phyloP scores from a whole-genome alignment of 768 basidiomycete genomes.

The Ramaria sp. region DNA sequence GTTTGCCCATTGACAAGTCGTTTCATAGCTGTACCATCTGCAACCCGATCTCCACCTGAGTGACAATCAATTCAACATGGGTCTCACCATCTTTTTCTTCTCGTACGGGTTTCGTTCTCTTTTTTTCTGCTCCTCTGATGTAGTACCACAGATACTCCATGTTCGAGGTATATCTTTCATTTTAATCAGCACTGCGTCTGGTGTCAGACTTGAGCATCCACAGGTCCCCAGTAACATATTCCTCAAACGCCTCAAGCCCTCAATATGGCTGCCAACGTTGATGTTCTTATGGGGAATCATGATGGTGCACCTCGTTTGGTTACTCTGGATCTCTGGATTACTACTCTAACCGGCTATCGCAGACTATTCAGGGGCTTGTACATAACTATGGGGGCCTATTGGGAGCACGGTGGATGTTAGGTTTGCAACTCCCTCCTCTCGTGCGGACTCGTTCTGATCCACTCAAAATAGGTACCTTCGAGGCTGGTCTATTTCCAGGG shows the following conservation, averaged over 20 bases:
- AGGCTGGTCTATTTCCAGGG: slow-evolving; percentile 49
- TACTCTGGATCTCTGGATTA: not conserved
- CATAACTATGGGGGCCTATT: slow-evolving; percentile 59
- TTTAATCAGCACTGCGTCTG: not conserved
- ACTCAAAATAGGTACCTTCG: slow-evolving; percentile 34
- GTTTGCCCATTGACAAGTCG: slow-evolving; percentile 1
- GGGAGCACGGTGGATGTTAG: slow-evolving; percentile 61
- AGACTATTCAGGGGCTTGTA: slow-evolving; percentile 67
- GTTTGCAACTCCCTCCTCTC: slow-evolving; percentile 18
- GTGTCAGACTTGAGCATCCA: not conserved
- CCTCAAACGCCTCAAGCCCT: slow-evolving; percentile 48
- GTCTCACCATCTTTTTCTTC: slow-evolving; percentile 67
- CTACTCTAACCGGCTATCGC: slow-evolving; percentile 8
- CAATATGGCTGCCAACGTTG: slow-evolving; percentile 56
- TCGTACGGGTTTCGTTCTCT: slow-evolving; percentile 13
- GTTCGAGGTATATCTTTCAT: slow-evolving; percentile 39
- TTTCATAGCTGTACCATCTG: slow-evolving; percentile 43
- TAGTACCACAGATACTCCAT: slow-evolving; percentile 36
- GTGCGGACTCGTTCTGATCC: slow-evolving; percentile 14
- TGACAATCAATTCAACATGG: slow-evolving; percentile 55
- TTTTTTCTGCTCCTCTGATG: not conserved
- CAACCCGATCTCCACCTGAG: slow-evolving; percentile 45
- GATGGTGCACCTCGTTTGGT: slow-evolving; percentile 38
- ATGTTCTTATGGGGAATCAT: slow-evolving; percentile 70
- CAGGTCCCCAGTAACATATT: slow-evolving; percentile 57